A percentile compares a stretch with the other conserved stretches of the same genome.
These are phyloP conservation scores for Mycena filopes DNA, from an alignment of 768 basidiomycete species.

Conservation along the genomic window DNA sequence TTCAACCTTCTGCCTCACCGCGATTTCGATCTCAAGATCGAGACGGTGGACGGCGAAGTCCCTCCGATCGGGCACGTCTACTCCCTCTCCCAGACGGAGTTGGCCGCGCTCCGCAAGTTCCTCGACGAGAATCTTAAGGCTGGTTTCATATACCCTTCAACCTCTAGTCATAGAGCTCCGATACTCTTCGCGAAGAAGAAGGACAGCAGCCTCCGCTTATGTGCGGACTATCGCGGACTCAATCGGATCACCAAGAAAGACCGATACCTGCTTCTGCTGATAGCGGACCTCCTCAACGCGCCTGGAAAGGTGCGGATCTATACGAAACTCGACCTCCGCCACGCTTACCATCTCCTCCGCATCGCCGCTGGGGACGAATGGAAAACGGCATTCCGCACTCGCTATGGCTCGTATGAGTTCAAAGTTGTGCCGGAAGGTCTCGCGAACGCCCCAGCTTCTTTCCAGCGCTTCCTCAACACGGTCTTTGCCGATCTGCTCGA, in stretches of 20 bases:
- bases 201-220: slow-evolving; percentile 37
- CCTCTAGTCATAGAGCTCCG: background rate
- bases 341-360: slow-evolving; percentile 43
- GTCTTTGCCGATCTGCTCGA: background rate
- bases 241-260: slow-evolving; percentile 36
- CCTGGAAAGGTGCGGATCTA: slow-evolving; percentile 28
- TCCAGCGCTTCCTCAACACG: background rate
- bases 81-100: background rate
- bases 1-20: slow-evolving; percentile 5
- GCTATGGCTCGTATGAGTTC: background rate
- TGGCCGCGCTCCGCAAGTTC: background rate
- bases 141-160: too few relatives aligned
- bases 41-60: background rate
- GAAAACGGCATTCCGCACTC: slow-evolving; percentile 27
- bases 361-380: slow-evolving; percentile 38
- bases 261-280: slow-evolving; percentile 45
- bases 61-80: slow-evolving; percentile 1
- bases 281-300: slow-evolving; percentile 43
- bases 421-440: background rate
- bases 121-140: too few relatives aligned
- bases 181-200: background rate
- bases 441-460: background rate
- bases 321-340: slow-evolving; percentile 19
- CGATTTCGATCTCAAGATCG: slow-evolving; percentile 5
- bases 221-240: slow-evolving; percentile 10